These are phyloP conservation scores for Penicillium thymicola DNA, from an alignment of 2,329 filamentous ascomycete genomes.

Conservation along the genomic window DNA sequence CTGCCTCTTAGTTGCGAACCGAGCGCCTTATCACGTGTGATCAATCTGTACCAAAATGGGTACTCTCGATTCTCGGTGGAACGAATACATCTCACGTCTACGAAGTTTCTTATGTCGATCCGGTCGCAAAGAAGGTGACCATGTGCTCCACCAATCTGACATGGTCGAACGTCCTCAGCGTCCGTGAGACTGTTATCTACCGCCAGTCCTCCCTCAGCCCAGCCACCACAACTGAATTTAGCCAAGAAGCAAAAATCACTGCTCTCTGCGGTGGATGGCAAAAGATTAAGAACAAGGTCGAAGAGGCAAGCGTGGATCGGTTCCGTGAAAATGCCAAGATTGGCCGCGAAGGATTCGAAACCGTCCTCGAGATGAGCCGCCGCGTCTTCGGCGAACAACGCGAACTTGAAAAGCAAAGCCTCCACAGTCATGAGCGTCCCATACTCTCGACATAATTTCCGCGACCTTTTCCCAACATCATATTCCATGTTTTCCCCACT, in stretches of 20 bases:
- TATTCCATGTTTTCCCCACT: constrained; percentile 3
- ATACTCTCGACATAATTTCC: constrained; percentile 1
- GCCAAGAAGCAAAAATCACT: constrained; percentile 87
- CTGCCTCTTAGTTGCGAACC: constrained; percentile 57
- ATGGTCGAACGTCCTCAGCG: constrained; percentile 82
- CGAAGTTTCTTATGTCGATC: constrained; percentile 94
- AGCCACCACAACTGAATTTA: constrained; percentile 68
- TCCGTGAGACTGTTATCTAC: constrained; percentile 91
- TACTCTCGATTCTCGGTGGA: constrained; percentile 74
- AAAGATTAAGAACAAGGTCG: constrained; percentile 92
- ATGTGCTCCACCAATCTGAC: constrained; percentile 97
- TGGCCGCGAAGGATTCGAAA: constrained; percentile 92
- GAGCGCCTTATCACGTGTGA: constrained; percentile 60
- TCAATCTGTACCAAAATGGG: constrained; percentile 50
- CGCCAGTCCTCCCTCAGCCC: constrained; percentile 55
- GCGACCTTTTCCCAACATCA: neutral
- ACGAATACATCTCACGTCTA: constrained; percentile 83
- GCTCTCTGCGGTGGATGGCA: constrained; percentile 96
- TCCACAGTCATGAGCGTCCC: constrained; percentile 27
- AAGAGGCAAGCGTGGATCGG: constrained; percentile 81
- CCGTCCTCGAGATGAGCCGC: constrained; percentile 87
- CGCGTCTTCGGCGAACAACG: constrained; percentile 88
- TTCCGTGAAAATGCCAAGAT: constrained; percentile 90
- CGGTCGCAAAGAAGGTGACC: constrained; percentile 76
- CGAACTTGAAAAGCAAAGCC: constrained; percentile 55